These are phyloP conservation scores for Arthrobotrys sinensis DNA, from an alignment of 2,329 filamentous ascomycete genomes.

Conservation along the genomic window DNA sequence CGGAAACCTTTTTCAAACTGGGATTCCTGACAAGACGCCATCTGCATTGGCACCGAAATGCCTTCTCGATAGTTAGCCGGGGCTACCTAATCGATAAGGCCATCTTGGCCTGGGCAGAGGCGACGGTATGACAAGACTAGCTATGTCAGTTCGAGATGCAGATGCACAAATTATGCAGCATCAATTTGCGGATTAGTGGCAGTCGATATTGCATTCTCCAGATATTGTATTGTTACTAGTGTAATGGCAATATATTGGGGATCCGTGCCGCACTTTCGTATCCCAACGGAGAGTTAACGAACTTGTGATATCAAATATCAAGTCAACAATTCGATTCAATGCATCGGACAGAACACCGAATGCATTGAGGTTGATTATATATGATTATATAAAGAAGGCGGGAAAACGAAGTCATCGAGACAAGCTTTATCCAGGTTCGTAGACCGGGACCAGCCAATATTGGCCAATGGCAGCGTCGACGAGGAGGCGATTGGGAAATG, in stretches of 20 bases:
- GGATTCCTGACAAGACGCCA: slow-evolving; percentile 14
- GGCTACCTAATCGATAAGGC: slow-evolving; percentile 23
- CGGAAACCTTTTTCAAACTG: slow-evolving; percentile 2
- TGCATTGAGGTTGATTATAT: not conserved
- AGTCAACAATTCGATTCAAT: not conserved
- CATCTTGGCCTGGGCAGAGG: not conserved
- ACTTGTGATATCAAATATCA: not conserved
- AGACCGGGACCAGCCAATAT: not conserved
- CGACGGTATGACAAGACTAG: slow-evolving; percentile 5
- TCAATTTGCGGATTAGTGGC: slow-evolving; percentile 6
- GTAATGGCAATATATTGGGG: not conserved
- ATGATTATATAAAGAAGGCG: not conserved
- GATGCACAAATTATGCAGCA: slow-evolving; percentile 18
- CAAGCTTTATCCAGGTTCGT: not conserved
- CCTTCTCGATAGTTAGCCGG: not conserved
- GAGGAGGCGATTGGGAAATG: slow-evolving; percentile 29
- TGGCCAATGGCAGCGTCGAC: not conserved
- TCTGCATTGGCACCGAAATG: not conserved
- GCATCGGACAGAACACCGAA: not conserved
- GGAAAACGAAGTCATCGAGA: not conserved
- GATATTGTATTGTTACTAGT: not conserved
- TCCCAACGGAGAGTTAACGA: slow-evolving; percentile 17
- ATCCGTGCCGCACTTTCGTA: slow-evolving; percentile 18
- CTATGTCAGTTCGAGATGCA: slow-evolving; percentile 20
- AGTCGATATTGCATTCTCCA: not conserved